phyloP scores from a whole-genome alignment of 2,329 filamentous ascomycete genomes.

The Fusarium xylarioides region DNA sequence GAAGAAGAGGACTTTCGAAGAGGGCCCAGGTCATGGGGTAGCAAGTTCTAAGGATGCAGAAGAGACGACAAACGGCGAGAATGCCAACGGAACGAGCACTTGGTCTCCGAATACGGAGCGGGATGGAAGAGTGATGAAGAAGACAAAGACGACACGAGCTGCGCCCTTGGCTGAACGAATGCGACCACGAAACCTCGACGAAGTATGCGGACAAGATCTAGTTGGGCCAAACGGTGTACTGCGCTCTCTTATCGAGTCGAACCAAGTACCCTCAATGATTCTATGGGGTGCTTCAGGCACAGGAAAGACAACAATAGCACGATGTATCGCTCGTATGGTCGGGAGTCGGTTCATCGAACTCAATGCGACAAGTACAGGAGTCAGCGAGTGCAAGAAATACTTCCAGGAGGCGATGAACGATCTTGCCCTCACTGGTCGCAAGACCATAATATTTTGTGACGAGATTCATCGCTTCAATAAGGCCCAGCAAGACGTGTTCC shows the following conservation, averaged over 20 bases:
- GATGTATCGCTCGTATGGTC: conserved; percentile 85
- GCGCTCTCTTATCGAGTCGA: conserved; percentile 83
- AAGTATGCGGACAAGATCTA: conserved; percentile 90
- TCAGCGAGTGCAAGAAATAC: conserved; percentile 91
- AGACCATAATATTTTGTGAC: conserved; percentile 97
- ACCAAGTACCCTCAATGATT: conserved; percentile 92
- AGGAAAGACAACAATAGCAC: conserved; percentile 90
- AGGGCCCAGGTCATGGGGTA: conserved; percentile 56
- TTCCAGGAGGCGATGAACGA: conserved; percentile 87
- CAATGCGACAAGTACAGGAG: conserved; percentile 88
- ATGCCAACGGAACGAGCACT: conserved; percentile 1
- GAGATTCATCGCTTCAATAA: conserved; percentile 95
- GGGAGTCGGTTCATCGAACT: conserved; percentile 93
- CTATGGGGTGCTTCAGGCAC: conserved; percentile 87
- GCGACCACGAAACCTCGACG: conserved; percentile 83
- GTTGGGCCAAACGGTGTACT: conserved; percentile 87
- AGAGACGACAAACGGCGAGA: conserved; percentile 11
- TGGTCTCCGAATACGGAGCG: conserved; percentile 31
- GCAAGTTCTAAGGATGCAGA: conserved; percentile 1
- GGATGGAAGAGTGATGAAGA: conserved; percentile 64
- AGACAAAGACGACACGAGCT: conserved; percentile 72
- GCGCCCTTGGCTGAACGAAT: conserved; percentile 94
- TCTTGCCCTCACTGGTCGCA: conserved; percentile 80
- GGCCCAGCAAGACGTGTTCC: conserved; percentile 92
- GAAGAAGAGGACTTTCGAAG: conserved; percentile 63